Evolutionary conservation across 176 grass and related monocot genomes (phyloP), one percentile per base, ranked within the genome.

Genomic region (Oryza punctata): DNA sequence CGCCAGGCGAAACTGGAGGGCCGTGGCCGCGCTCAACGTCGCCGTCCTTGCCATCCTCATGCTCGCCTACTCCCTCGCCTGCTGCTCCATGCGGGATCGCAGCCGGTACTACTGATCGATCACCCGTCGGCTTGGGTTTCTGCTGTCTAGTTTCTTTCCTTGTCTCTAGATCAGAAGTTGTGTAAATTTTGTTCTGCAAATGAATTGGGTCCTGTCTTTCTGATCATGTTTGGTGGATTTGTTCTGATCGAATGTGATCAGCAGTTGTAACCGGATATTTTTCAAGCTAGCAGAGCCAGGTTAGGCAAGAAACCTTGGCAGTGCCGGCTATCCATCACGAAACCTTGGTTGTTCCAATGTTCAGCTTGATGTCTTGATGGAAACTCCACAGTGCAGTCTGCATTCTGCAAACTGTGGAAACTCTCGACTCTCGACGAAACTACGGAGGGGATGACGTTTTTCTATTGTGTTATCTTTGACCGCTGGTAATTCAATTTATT

Each of bases 41-140:
- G 91, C 66, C 54, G 63, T 91, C 25, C 63, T 97, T 30, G 24
- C 73, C 9, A 47, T 97, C 78, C 75, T 93, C 69, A 23, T 69
- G 66, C 25, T 97, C 57, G 84, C 86, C 85, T 97, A 93, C 81
- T 81, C 84, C 12, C 63, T 97, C 66, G 87, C 89, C 33, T 97
- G 91, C 69, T 93, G 91, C 18, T 86, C 94, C 43, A 78, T 93
- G 32, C 91, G 78, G 57, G 91, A 87, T 73, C 83, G 83, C 84
- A 35, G n/a, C 47, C 77, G 70, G n/a, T 61, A 61, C 9, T 61
- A 61, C 57, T 61, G 9, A 61, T 59, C 52, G 6, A 60, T 61
- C 57, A 57, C 15, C 49, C 49, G 49, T 47, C 45, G 45, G 45
- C 45, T 38, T 38, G 37, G 37, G 47, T 6, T 16, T 50, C 14